Evolutionary conservation across 1,139 yeast genomes (phyloP), one percentile per base, ranked within the genome.

Genomic region (Debaryomycetaceae sp.): DNA sequence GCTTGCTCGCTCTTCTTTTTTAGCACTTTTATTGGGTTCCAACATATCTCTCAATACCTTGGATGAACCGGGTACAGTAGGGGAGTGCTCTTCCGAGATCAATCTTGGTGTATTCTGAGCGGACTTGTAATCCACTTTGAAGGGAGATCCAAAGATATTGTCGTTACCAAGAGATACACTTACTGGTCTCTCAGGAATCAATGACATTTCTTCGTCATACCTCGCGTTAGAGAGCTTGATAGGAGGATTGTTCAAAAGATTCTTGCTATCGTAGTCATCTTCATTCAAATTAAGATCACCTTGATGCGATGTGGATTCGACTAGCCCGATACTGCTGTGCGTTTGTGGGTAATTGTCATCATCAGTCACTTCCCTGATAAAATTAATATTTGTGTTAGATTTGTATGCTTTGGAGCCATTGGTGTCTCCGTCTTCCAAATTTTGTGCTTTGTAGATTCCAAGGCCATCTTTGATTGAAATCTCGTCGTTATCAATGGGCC

Each of bases 281-380:
- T 40, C 45, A n/a, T 50, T 35, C 34, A 30, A 34, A 20, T 31
- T 35, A 11, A 31, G 11, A 5, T 30, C 36, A 8, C 31, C 27
- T 9, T 17, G 23, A 27, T 27, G 8, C 11, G 11, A 11, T 8
- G 3, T 11, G n/a, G 37, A 34, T 9, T 34, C n/a, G 23, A 14
- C 5, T 7, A 8, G n/a, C n/a, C 23, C 37, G 13, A 3, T 3
- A 34, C 9, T 20, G n/a, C 13, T n/a, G 9, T 8, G 13, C 20
- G 36, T 38, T 17, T 50, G 46, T 33, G 45, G 50, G 42, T 48
- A 49, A 37, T 56, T 57, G 41, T 59, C 62, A 36, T 67, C 72
- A 36, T 67, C 72, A 23, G 62, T 60, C 4, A 68, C 68, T 52
- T 68, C 75, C 39, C 73, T 55, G 6, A 69, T 68, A 41, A 65